Conservation (phyloP, 140 eudicot species). For the Bidens hawaiensis region DNA sequence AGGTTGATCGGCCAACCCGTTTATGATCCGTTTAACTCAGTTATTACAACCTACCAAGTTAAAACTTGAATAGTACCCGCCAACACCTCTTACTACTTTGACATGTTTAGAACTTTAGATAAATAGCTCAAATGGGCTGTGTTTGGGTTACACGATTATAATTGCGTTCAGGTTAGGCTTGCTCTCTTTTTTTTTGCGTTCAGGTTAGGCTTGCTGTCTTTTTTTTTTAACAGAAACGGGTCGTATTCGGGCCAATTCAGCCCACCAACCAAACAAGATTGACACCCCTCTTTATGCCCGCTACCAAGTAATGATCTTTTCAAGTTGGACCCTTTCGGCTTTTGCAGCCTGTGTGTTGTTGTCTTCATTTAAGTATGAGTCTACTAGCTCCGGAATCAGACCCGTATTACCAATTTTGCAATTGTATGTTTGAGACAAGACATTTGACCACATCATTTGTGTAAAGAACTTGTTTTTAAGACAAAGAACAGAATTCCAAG, state of each 20-base stretch:
- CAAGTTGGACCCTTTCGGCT: not conserved
- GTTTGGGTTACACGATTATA: not conserved
- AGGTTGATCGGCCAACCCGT: too few species aligned
- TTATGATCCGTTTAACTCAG: not conserved
- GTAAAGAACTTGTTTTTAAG: not conserved
- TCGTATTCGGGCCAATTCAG: not conserved
- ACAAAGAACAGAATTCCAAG: constrained; percentile 18
- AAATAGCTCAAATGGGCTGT: not conserved
- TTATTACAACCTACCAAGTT: not conserved
- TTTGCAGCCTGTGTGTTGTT: not conserved
- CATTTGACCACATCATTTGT: too few species aligned
- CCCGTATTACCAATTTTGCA: too few species aligned
- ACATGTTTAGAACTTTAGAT: not conserved
- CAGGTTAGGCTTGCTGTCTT: too few species aligned
- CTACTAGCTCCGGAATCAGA: too few species aligned
- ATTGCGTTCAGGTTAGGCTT: not conserved
- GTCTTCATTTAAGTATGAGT: not conserved
- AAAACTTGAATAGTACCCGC: not conserved
- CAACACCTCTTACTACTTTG: not conserved
- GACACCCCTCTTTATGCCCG: not conserved
- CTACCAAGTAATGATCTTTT: too few species aligned
- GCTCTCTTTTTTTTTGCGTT: too few species aligned
- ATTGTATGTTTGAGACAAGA: too few species aligned
- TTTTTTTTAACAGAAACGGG: not conserved
- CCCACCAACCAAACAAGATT: not conserved